phyloP scores from a whole-genome alignment of 2,329 filamentous ascomycete species.

The Botrytis aclada region DNA sequence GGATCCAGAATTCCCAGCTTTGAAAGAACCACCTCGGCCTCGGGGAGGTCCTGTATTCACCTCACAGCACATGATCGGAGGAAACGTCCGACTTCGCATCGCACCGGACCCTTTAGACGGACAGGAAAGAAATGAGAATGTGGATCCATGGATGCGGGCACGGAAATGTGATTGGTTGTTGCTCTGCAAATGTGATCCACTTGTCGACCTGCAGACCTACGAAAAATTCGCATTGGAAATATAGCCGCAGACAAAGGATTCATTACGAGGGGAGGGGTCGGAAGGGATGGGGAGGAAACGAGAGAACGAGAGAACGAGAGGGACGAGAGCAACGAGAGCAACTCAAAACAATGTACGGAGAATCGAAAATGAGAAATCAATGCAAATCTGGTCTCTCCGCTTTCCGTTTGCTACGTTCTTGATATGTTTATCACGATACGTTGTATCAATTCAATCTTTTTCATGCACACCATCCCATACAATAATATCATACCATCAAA shows the following conservation, averaged over 20 bases:
- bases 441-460: background rate
- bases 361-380: background rate
- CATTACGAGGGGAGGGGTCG: background rate
- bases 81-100: background rate
- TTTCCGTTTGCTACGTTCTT: background rate
- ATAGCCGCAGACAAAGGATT: constrained; percentile 1
- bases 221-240: constrained; percentile 16
- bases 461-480: background rate
- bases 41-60: background rate
- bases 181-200: background rate
- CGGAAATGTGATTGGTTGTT: background rate
- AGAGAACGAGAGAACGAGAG: background rate
- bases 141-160: background rate
- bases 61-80: constrained; percentile 1
- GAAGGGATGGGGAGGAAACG: too few species aligned
- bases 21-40: background rate
- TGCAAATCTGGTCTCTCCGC: background rate
- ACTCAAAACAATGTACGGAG: background rate
- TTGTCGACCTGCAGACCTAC: constrained; percentile 13
- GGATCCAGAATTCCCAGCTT: background rate
- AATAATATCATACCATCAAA: too few species aligned
- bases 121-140: background rate
- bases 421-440: too few species aligned
- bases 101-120: background rate
- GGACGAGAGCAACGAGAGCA: background rate